Conservation (phyloP, 2,329 filamentous ascomycete genomes). For the Trichoderma oligosporum region DNA sequence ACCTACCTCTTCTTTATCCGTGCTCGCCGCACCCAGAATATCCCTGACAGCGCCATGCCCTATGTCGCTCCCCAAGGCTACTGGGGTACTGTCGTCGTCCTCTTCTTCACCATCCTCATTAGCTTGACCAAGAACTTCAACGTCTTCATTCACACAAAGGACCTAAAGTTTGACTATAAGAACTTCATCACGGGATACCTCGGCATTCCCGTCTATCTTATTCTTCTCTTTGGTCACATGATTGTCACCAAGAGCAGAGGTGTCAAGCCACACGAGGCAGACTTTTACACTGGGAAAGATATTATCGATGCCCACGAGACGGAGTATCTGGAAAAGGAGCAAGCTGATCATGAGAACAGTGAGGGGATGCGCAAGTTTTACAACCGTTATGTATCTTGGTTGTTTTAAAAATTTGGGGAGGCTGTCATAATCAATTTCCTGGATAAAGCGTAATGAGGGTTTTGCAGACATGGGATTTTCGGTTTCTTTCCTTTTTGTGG, state of each 20-base stretch:
- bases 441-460: no score
- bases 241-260: slow-evolving; percentile 50
- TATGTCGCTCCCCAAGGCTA: slow-evolving; percentile 70
- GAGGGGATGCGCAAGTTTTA: slow-evolving; percentile 35
- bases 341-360: slow-evolving; percentile 28
- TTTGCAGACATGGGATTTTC: not conserved
- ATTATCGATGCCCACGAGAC: slow-evolving; percentile 69
- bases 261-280: slow-evolving; percentile 56
- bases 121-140: slow-evolving; percentile 79
- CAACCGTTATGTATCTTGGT: slow-evolving; percentile 37
- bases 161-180: slow-evolving; percentile 63
- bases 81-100: slow-evolving; percentile 62
- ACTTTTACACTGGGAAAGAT: slow-evolving; percentile 71
- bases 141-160: slow-evolving; percentile 57
- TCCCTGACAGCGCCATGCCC: slow-evolving; percentile 53
- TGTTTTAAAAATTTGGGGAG: slow-evolving; percentile 30
- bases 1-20: slow-evolving; percentile 65
- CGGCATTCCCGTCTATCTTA: slow-evolving; percentile 71
- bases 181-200: slow-evolving; percentile 74
- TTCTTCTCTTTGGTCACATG: slow-evolving; percentile 67
- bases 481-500: not conserved
- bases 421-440: not conserved
- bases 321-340: slow-evolving; percentile 54
- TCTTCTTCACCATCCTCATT: slow-evolving; percentile 69
- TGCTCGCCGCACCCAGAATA: slow-evolving; percentile 57